Evolutionary conservation across 2,329 filamentous ascomycete species (phyloP), one percentile per base, ranked within the genome.

Genomic region (Colletotrichum sp.): DNA sequence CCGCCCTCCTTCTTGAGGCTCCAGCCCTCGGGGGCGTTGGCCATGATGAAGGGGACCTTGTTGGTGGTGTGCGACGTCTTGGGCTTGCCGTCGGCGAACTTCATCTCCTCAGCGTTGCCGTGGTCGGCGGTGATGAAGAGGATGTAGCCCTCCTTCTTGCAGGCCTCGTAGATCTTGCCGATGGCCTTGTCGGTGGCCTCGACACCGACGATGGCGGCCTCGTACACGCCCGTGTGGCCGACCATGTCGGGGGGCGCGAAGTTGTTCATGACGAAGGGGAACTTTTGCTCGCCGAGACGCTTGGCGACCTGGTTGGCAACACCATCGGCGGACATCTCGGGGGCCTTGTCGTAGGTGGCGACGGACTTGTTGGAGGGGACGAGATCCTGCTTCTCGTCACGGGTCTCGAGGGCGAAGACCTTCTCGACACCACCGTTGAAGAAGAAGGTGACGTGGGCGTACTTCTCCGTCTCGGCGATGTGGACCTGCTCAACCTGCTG

Each of bases 221-320:
- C 94, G 87, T 99, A 99, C 76, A 98, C 96, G 83, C 97, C 97
- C 13, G 97, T 99, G 89, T 99, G 97, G 80, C 97, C 97, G 79
- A 99, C 97, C 97, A 99, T 99, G 88, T 99, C 97, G 21, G 97
- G 97, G 57, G 97, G 97, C 57, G 97, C 97, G 87, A 99, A 99
- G 92, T 99, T 99, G 93, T 99, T 98, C 97, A 99, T 99, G 86
- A 99, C 90, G 84, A 99, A 99, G 83, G 97, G 96, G 87, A 96
- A 98, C 83, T 95, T 93, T 83, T 94, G 92, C 86, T 98, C 95
- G 30, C 86, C 91, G 79, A 99, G 93, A 75, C 96, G 93, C 90
- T 98, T 97, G 85, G 89, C 92, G 76, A 98, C 94, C 89, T 98
- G 96, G 82, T 98, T 91, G 66, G 95, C 97, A 16, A 99, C 97